Evolutionary conservation across 1,284 basidiomycete species (phyloP).

Genomic region (Takashimella tepidaria): DNA sequence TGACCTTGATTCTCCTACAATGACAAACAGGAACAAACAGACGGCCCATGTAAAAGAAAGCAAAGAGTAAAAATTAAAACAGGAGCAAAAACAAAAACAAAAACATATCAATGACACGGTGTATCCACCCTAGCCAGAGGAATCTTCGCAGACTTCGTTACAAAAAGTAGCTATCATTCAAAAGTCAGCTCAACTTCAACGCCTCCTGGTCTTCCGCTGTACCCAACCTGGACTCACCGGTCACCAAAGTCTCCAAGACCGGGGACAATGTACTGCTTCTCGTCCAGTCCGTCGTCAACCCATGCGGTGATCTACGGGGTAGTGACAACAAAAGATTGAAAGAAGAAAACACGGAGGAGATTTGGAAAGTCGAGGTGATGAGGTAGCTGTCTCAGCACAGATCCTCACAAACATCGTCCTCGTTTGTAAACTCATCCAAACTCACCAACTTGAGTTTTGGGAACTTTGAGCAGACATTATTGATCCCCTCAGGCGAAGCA

Average conservation of each 20-base stretch:
- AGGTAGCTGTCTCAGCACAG: no score
- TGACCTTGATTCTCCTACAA: no score
- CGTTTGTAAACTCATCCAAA: slow-evolving; percentile 12
- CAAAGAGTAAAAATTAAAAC: no score
- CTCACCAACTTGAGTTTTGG: slow-evolving; percentile 77
- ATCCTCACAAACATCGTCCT: no score
- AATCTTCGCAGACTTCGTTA: no score
- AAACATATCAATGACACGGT: no score
- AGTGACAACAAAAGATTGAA: neutral
- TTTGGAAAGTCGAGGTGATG: neutral
- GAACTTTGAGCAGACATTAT: slow-evolving; percentile 72
- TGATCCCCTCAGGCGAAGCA: slow-evolving; percentile 84
- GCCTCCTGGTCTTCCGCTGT: neutral
- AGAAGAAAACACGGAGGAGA: neutral
- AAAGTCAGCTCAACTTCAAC: slow-evolving; percentile 1
- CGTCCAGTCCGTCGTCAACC: slow-evolving; percentile 93
- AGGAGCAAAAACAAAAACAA: no score
- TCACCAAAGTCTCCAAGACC: slow-evolving; percentile 91
- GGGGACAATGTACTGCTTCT: slow-evolving; percentile 61
- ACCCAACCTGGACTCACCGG: slow-evolving; percentile 44
- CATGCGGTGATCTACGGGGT: slow-evolving; percentile 76
- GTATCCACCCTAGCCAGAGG: no score
- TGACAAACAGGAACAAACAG: no score
- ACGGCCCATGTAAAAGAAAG: no score
- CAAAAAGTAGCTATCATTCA: slow-evolving; percentile 22